phyloP scores from a whole-genome alignment of 108 stramenopile genomes.

The Cyclostephanos tholiformis region DNA sequence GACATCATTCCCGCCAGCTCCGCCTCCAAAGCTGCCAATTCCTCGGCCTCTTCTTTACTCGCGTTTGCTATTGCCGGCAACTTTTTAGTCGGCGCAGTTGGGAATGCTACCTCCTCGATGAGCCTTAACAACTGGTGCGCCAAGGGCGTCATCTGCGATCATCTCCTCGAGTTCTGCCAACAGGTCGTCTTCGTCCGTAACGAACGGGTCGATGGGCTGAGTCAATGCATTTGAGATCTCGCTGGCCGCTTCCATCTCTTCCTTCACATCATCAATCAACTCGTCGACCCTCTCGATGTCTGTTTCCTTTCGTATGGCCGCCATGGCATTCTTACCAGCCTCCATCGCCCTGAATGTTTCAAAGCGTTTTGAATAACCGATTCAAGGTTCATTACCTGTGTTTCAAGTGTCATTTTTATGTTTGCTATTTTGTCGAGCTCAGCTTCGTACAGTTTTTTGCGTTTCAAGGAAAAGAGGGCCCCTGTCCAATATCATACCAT shows the following conservation, averaged over 20 bases:
- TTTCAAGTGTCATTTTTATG: constrained; percentile 92
- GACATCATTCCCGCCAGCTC: constrained; percentile 78
- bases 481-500: constrained; percentile 41
- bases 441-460: constrained; percentile 96
- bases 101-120: constrained; percentile 41
- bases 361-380: constrained; percentile 92
- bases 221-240: constrained; percentile 89
- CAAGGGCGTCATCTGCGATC: constrained; percentile 80
- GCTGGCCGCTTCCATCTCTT: constrained; percentile 91
- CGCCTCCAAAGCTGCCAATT: constrained; percentile 83
- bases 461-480: constrained; percentile 95
- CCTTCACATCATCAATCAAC: constrained; percentile 93
- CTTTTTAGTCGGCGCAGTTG: constrained; percentile 68
- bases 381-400: constrained; percentile 95
- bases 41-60: constrained; percentile 84
- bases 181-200: constrained; percentile 89
- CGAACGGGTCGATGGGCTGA: constrained; percentile 80
- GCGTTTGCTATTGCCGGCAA: constrained; percentile 65
- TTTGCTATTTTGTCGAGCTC: constrained; percentile 97
- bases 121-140: constrained; percentile 60
- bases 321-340: constrained; percentile 87
- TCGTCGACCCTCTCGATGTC: constrained; percentile 96
- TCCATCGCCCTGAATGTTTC: constrained; percentile 94
- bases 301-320: constrained; percentile 81
- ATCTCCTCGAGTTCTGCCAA: constrained; percentile 89